These are phyloP conservation scores for Yamadazyma olivae DNA, from an alignment of 805 yeast species.

Conservation along the genomic window DNA sequence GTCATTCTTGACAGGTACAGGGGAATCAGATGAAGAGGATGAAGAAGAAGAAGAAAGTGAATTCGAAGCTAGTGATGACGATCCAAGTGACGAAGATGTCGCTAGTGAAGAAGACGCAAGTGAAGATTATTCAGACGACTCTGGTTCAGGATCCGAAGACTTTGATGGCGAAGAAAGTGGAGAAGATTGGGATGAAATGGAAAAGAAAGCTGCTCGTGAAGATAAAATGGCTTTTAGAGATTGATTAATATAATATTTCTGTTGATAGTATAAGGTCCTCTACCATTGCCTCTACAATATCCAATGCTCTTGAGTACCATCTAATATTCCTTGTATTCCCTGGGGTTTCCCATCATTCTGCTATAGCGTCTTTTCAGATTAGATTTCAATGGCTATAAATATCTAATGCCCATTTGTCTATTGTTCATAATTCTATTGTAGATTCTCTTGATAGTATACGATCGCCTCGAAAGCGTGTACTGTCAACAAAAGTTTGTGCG, in stretches of 20 bases:
- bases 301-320: too few relatives aligned
- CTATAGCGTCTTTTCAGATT: too few relatives aligned
- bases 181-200: conserved; percentile 63
- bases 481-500: too few relatives aligned
- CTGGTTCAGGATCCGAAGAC: conserved; percentile 30
- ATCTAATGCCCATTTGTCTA: too few relatives aligned
- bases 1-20: conserved; percentile 87
- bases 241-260: conserved; percentile 5
- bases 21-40: conserved; percentile 66
- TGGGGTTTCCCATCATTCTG: too few relatives aligned
- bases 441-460: too few relatives aligned
- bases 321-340: too few relatives aligned
- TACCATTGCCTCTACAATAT: too few relatives aligned
- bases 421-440: too few relatives aligned
- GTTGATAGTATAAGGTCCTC: too few relatives aligned
- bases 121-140: conserved; percentile 36
- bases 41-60: conserved; percentile 69
- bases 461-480: too few relatives aligned
- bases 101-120: conserved; percentile 48
- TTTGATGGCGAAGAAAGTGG: conserved; percentile 35
- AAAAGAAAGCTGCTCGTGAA: conserved; percentile 51
- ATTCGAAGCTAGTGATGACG: conserved; percentile 62
- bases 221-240: conserved; percentile 33
- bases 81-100: conserved; percentile 60
- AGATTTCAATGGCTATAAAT: too few relatives aligned